A percentile compares a stretch with the other conserved stretches of the same genome.
Conservation (phyloP, 1,284 basidiomycete genomes). For the Apiotrichum domesticum region DNA sequence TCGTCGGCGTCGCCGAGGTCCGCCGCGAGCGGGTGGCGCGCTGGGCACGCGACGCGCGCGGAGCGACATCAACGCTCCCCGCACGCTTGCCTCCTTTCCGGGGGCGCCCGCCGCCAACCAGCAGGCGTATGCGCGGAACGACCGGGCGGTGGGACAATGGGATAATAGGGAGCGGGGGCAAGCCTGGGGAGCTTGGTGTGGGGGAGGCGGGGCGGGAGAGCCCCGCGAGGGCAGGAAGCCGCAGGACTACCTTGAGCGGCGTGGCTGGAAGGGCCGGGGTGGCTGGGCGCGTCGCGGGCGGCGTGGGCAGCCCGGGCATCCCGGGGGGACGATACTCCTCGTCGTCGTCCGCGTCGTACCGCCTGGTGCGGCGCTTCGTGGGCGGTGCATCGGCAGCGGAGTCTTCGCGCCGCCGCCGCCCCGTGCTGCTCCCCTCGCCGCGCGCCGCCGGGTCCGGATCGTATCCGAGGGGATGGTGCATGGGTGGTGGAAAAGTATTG, state of each 20-base stretch:
- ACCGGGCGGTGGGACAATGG: background rate
- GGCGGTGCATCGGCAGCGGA: background rate
- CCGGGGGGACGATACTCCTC: background rate
- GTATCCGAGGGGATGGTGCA: constrained; percentile 11
- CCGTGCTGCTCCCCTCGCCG: constrained; percentile 18
- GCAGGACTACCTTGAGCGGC: background rate
- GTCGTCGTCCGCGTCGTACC: constrained; percentile 1
- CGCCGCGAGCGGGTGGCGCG: constrained; percentile 17
- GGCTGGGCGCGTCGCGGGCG: too few relatives aligned
- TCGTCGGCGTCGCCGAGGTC: constrained; percentile 14
- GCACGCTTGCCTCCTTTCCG: background rate
- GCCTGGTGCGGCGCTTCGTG: background rate
- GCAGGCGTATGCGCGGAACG: background rate
- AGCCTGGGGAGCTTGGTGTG: background rate
- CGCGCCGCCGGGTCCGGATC: constrained; percentile 13
- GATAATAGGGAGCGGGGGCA: background rate
- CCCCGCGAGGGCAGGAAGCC: background rate
- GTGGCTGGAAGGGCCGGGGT: too few relatives aligned
- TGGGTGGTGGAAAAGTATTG: background rate
- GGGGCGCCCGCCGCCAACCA: constrained; percentile 6
- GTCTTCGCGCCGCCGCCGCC: background rate
- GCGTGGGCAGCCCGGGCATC: background rate
- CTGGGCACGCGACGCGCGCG: constrained; percentile 3
- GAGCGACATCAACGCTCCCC: background rate
- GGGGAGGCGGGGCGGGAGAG: background rate